phyloP scores from a whole-genome alignment of 2,329 filamentous ascomycete species.

The Emericellopsis atlantica region DNA sequence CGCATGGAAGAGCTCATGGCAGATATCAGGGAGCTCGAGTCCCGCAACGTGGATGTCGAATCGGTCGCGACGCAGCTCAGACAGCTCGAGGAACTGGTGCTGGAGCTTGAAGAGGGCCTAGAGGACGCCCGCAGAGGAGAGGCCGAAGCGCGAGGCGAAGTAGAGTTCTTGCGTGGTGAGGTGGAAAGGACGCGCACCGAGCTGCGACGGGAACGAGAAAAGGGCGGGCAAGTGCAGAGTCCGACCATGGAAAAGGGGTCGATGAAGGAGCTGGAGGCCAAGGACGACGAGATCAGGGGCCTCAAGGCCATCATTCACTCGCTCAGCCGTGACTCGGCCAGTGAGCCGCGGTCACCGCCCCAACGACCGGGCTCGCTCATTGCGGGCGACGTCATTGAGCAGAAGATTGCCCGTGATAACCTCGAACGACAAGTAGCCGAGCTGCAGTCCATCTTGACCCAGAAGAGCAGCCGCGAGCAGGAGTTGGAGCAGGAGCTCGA shows the following conservation, averaged over 20 bases:
- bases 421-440: conserved; percentile 73
- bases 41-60: conserved; percentile 79
- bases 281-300: conserved; percentile 93
- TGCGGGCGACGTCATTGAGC: conserved; percentile 15
- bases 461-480: conserved; percentile 63
- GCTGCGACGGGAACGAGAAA: conserved; percentile 77
- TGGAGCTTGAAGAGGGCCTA: conserved; percentile 90
- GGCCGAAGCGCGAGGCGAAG: conserved; percentile 88
- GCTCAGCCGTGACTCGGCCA: conserved; percentile 64
- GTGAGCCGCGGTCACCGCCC: conserved; percentile 14
- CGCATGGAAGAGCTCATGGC: conserved; percentile 76
- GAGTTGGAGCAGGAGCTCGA: conserved; percentile 78
- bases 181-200: conserved; percentile 86
- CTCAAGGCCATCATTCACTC: conserved; percentile 97
- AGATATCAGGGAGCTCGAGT: conserved; percentile 72
- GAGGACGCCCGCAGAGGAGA: conserved; percentile 91
- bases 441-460: conserved; percentile 59
- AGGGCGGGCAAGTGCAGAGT: conserved; percentile 34
- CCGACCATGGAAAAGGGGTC: conserved; percentile 16
- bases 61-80: conserved; percentile 84
- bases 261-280: conserved; percentile 75
- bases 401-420: conserved; percentile 37
- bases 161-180: conserved; percentile 89
- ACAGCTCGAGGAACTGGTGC: conserved; percentile 89
- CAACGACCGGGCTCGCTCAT: conserved; percentile 17